Conservation (phyloP, 441 rosid species). For the Manihot esculenta region DNA sequence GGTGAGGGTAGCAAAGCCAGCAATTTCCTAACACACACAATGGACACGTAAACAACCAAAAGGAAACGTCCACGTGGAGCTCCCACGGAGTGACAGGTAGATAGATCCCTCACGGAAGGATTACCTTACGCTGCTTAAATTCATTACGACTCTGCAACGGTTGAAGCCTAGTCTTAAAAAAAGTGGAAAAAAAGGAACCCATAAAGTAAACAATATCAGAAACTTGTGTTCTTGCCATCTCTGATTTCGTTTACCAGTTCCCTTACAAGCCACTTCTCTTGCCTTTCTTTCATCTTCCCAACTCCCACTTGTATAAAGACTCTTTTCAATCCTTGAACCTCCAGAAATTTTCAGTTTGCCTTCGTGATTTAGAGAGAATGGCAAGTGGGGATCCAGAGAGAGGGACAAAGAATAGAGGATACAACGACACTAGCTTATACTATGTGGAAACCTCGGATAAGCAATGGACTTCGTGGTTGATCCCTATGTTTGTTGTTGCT, state of each 20-base stretch:
- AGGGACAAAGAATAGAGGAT: conserved; percentile 43
- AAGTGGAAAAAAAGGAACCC: not conserved
- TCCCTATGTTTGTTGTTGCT: conserved; percentile 68
- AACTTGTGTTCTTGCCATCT: not conserved
- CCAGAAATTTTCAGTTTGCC: not conserved
- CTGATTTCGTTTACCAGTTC: conserved; percentile 6
- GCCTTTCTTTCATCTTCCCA: not conserved
- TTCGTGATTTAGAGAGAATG: conserved; percentile 35
- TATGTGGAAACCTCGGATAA: conserved; percentile 40
- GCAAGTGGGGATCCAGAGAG: conserved; percentile 68
- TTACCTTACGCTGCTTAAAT: too few relatives aligned
- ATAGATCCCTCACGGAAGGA: too few relatives aligned
- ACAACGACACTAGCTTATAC: conserved; percentile 23
- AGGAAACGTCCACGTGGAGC: too few relatives aligned
- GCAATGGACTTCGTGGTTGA: conserved; percentile 88
- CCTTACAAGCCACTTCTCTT: conserved; percentile 19
- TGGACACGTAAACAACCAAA: too few relatives aligned
- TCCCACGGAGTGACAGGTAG: too few relatives aligned
- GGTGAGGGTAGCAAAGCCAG: too few relatives aligned
- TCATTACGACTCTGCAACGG: conserved; percentile 2
- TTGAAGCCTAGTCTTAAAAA: not conserved
- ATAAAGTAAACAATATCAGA: not conserved
- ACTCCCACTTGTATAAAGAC: not conserved
- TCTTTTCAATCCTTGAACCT: not conserved
- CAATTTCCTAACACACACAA: too few relatives aligned